phyloP scores from a whole-genome alignment of 2,329 filamentous ascomycete genomes.

The Fusarium nelsonii region DNA sequence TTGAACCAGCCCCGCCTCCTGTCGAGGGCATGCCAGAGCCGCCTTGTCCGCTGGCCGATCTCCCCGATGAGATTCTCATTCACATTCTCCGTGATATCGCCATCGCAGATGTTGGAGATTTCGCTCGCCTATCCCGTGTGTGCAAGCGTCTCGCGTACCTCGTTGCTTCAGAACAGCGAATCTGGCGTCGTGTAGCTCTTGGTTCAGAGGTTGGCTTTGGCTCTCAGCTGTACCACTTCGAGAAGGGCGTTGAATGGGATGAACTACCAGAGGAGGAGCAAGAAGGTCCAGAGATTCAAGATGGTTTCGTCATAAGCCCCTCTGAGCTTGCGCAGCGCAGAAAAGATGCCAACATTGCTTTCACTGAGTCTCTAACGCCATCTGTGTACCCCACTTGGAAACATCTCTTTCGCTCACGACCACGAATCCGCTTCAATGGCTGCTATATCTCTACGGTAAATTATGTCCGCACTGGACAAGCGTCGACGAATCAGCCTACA shows the following conservation, averaged over 20 bases:
- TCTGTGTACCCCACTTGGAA: conserved; percentile 67
- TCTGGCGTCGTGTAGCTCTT: conserved; percentile 84
- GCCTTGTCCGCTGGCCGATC: conserved; percentile 80
- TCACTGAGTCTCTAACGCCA: conserved; percentile 58
- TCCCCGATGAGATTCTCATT: conserved; percentile 87
- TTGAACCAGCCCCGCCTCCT: conserved; percentile 74
- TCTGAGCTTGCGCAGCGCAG: conserved; percentile 54
- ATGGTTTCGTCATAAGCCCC: conserved; percentile 52
- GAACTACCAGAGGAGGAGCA: conserved; percentile 56
- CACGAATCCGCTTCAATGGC: conserved; percentile 92
- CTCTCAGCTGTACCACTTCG: conserved; percentile 85
- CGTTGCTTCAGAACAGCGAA: conserved; percentile 82
- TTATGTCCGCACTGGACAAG: conserved; percentile 86
- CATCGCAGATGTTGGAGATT: conserved; percentile 78
- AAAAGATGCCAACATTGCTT: conserved; percentile 51
- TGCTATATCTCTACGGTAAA: conserved; percentile 98
- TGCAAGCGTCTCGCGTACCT: conserved; percentile 91
- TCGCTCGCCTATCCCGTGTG: conserved; percentile 80
- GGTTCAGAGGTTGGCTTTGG: conserved; percentile 81
- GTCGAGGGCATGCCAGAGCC: conserved; percentile 79
- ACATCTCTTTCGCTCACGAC: conserved; percentile 82
- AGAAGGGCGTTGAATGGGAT: conserved; percentile 70
- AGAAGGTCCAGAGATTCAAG: conserved; percentile 49
- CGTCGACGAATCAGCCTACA: conserved; percentile 75
- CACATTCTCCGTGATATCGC: conserved; percentile 83